Conservation (phyloP, 306 rosid species). For the Prinsepia uniflora region DNA sequence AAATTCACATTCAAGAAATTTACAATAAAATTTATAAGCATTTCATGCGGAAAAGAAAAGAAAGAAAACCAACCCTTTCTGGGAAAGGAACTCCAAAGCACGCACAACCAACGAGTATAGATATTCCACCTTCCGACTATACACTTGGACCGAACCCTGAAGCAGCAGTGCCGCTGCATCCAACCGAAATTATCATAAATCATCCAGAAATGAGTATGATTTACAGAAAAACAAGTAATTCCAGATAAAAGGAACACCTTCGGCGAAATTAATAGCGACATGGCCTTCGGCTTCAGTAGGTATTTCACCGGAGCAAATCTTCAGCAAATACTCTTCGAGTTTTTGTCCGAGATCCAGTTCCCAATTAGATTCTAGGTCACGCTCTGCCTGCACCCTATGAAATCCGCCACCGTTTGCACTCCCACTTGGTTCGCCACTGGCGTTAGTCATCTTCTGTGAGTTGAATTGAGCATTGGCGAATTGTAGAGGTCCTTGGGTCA, state of each 20-base stretch:
- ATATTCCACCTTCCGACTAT: constrained; percentile 91
- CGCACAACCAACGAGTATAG: constrained; percentile 81
- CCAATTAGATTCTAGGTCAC: constrained; percentile 89
- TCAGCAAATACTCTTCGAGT: constrained; percentile 72
- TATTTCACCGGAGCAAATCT: constrained; percentile 82
- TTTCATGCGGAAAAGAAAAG: not conserved
- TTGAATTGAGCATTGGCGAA: constrained; percentile 4
- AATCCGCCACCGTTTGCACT: constrained; percentile 35
- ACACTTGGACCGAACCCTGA: constrained; percentile 95
- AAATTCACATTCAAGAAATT: not conserved
- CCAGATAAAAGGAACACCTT: constrained; percentile 49
- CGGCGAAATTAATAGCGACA: constrained; percentile 65
- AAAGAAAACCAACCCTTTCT: constrained; percentile 60
- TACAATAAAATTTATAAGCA: not conserved
- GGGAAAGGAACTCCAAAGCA: constrained; percentile 89
- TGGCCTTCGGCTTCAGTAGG: constrained; percentile 52
- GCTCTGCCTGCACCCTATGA: constrained; percentile 77
- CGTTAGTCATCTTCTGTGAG: constrained; percentile 46
- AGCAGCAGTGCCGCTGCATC: constrained; percentile 88
- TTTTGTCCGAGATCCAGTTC: constrained; percentile 88
- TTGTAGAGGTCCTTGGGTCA: constrained; percentile 22
- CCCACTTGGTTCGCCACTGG: constrained; percentile 34
- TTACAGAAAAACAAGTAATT: not conserved
- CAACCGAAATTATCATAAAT: constrained; percentile 13
- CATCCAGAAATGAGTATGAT: constrained; percentile 5